A percentile compares a stretch with the other conserved stretches of the same genome.
Conservation (phyloP, 2,329 filamentous ascomycete species). For the Fusarium hainanense region DNA sequence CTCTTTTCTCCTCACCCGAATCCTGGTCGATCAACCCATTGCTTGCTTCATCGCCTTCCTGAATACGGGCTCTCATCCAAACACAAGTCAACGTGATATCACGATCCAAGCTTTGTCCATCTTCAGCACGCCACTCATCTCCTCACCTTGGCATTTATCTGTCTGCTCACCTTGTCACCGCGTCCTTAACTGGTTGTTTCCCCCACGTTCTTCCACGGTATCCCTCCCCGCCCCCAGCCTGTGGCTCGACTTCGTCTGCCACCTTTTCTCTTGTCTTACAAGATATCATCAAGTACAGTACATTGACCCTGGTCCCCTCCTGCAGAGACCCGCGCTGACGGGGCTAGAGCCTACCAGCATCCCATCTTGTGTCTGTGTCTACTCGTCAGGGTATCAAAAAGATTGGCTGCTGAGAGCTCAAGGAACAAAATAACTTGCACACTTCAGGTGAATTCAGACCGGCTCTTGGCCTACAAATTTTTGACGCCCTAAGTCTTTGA, state of each 20-base stretch:
- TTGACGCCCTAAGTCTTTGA: neutral
- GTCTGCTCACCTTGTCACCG: slow-evolving; percentile 44
- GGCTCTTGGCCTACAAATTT: neutral
- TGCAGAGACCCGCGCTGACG: slow-evolving; percentile 41
- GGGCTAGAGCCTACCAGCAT: slow-evolving; percentile 25
- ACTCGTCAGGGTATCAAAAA: neutral
- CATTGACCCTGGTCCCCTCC: slow-evolving; percentile 22
- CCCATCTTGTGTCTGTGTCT: slow-evolving; percentile 28
- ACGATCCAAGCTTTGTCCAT: slow-evolving; percentile 8
- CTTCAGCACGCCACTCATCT: slow-evolving; percentile 43
- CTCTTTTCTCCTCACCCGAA: slow-evolving; percentile 25
- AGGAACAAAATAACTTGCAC: neutral
- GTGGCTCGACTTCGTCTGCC: slow-evolving; percentile 3
- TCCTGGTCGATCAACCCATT: slow-evolving; percentile 1
- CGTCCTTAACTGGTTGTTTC: slow-evolving; percentile 24
- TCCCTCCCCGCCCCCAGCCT: slow-evolving; percentile 22
- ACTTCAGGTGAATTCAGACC: neutral
- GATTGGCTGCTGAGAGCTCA: neutral
- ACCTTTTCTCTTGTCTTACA: slow-evolving; percentile 24
- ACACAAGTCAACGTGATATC: slow-evolving; percentile 40
- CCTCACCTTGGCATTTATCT: slow-evolving; percentile 45
- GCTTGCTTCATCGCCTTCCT: slow-evolving; percentile 1
- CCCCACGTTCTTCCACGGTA: slow-evolving; percentile 40
- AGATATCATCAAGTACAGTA: slow-evolving; percentile 30
- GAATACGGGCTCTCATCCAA: slow-evolving; percentile 36